phyloP scores from a whole-genome alignment of 371 early-diverging fungal genomes.

The Actinomortierella wolfii region DNA sequence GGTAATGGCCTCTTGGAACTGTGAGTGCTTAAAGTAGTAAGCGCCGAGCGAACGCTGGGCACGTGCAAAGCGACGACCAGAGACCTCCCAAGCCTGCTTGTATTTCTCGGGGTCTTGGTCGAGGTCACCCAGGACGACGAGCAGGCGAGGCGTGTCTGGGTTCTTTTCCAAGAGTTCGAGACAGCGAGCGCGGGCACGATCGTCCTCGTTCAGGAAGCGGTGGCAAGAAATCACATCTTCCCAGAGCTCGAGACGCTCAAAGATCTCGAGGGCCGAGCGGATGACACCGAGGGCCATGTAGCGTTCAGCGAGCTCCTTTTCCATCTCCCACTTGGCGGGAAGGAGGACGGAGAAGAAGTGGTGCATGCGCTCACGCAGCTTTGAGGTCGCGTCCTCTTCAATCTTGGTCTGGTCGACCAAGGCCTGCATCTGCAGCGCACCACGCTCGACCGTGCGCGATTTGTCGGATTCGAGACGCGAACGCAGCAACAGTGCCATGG shows the following conservation, averaged over 20 bases:
- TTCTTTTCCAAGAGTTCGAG: constrained; percentile 63
- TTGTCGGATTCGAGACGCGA: constrained; percentile 90
- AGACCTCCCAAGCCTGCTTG: constrained; percentile 89
- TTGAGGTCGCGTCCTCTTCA: constrained; percentile 71
- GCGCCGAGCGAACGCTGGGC: constrained; percentile 94
- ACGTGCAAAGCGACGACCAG: constrained; percentile 78
- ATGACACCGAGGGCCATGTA: constrained; percentile 86
- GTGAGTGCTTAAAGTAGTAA: constrained; percentile 68
- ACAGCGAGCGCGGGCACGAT: constrained; percentile 81
- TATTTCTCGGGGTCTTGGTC: constrained; percentile 78
- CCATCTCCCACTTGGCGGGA: constrained; percentile 95
- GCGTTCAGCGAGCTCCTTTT: constrained; percentile 87
- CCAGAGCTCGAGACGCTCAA: constrained; percentile 91
- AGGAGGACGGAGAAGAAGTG: constrained; percentile 78
- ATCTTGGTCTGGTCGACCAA: constrained; percentile 88
- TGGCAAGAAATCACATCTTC: constrained; percentile 90
- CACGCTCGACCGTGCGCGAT: constrained; percentile 89
- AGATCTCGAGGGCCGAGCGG: constrained; percentile 91
- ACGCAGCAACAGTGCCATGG: constrained; percentile 88
- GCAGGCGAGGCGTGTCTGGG: constrained; percentile 82
- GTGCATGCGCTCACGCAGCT: constrained; percentile 73
- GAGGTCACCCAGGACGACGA: constrained; percentile 90
- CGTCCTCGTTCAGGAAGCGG: constrained; percentile 78
- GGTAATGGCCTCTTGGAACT: constrained; percentile 60
- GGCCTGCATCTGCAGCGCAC: constrained; percentile 91